Percentiles rank a stretch among this genome's conserved stretches.
Evolutionary conservation across 179 eudicot genomes (phyloP).

Genomic region (Monotropa hypopitys): DNA sequence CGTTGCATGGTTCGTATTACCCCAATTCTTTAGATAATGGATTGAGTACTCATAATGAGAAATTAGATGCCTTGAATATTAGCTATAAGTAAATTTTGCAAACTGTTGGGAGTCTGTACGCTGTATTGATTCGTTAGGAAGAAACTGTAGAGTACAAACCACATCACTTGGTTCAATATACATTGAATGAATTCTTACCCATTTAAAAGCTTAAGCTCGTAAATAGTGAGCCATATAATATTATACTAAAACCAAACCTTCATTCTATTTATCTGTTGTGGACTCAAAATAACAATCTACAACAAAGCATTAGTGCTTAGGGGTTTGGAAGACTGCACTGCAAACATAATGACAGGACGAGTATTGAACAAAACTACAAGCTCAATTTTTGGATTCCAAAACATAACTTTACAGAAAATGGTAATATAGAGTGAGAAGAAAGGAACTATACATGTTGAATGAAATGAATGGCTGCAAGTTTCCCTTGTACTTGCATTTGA

Average conservation of each 20-base stretch:
- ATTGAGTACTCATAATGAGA: background rate
- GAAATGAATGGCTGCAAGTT: slow-evolving; percentile 2
- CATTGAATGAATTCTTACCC: too few species aligned
- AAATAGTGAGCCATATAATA: too few species aligned
- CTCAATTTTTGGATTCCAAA: background rate
- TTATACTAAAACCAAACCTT: too few species aligned
- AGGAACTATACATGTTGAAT: background rate
- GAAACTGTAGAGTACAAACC: too few species aligned
- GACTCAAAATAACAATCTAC: slow-evolving; percentile 1
- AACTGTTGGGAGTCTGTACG: too few species aligned
- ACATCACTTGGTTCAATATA: too few species aligned
- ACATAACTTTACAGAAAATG: background rate
- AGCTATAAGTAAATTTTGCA: background rate
- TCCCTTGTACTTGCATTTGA: background rate
- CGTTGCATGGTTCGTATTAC: background rate
- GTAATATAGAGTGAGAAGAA: too few species aligned
- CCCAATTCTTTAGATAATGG: background rate
- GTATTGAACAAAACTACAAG: background rate
- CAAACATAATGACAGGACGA: background rate
- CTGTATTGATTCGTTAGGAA: too few species aligned
- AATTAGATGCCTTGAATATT: background rate
- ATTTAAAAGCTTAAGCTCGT: too few species aligned
- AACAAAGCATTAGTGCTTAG: background rate
- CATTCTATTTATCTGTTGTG: too few species aligned
- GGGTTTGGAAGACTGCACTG: background rate